Evolutionary conservation across 1,284 basidiomycete species (phyloP), one percentile per base, ranked within the genome.

Genomic region (Puccinia horiana): DNA sequence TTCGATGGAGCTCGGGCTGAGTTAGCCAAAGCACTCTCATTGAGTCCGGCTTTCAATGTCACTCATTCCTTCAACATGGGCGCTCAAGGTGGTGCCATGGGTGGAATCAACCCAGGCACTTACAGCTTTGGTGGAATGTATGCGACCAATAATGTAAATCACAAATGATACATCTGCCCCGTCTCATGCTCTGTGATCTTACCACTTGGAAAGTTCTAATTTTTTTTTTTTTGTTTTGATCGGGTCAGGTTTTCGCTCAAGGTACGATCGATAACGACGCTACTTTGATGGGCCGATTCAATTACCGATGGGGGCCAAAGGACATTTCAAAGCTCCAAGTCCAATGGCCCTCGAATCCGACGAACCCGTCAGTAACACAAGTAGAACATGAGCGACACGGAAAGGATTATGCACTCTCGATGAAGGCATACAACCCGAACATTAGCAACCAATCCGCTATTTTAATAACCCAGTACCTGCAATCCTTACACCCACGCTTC

Each of bases 1-100:
- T 99, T 98, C 88, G 97, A 99, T 89, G 97, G 97, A 84, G 96
- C 90, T 29, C 91, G 96, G 85, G 97, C 97, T 74, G 97, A 99
- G 89, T 90, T 99, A 85, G 93, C 94, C 83, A 99, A 99, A 89
- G 93, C 91, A 84, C 90, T 99, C 85, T 97, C 94, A 81, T 91
- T 93, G 87, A 95, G 92, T 88, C 97, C 97, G 44, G 92, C 94
- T 81, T 99, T 99, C 91, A 96, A 98, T 89, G 93, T 98, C 86
- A 96, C 95, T 83, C 97, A 99, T 88, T 94, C 95, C 58, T 98
- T 99, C 88, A 90, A 92, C 81, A 88, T 96, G 83, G 94, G 93
- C 44, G 93, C 93, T 23, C 85, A 86, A 79, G 84, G 82, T 56
- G 85, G 85, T n/a, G 83, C 84, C 6, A 82, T 86, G 74, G 86